Base-by-base conservation (phyloP, 257 asterid species). In the Lycium barbarum region DNA sequence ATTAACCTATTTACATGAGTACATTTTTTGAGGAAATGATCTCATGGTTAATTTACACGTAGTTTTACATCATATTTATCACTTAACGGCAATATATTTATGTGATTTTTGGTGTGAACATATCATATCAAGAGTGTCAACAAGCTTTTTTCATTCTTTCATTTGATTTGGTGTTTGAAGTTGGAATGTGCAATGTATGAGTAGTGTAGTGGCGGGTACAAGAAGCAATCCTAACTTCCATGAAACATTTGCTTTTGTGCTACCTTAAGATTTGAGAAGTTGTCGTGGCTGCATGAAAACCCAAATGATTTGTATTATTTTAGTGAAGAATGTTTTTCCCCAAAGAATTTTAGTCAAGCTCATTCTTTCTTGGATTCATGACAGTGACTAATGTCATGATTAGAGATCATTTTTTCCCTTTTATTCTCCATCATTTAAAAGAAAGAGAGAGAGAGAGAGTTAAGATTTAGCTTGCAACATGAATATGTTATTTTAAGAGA, bases 201-300 rank as follows among this genome's bases (percentile, higher is more conserved):
- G 84, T 62, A 57, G 7, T 4, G 10, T 14, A 79, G 65, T 86
- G 85, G 83, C 61, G 86, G 81, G 47, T 66, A 78, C 5, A 58
- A n/a, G 15, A 88, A 84, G 86, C 83, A 59, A 84, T 86, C 89
- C 62, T 79, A 11, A 65, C 38, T 65, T 84, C 84, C 7, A 84
- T 74, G 81, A 53, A 63, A 63, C 67, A 36, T 73, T 80, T 87
- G 70, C 84, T 85, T 86, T 84, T 83, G 88, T 85, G 90, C 87
- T 62, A 85, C 90, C 90, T 90, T 85, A 84, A 87, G 89, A 87
- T 88, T 88, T 87, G 90, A 87, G 80, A 86, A 76, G 26, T 43
- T 78, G 90, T 81, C 71, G 9, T 18, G 43, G 49, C 1, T 67
- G 17, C 40, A 79, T 40, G 88, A 83, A 88, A 86, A 2, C 36